These are phyloP conservation scores for Tuber umbilicatum DNA, from an alignment of 495 filamentous ascomycete species.

Conservation along the genomic window DNA sequence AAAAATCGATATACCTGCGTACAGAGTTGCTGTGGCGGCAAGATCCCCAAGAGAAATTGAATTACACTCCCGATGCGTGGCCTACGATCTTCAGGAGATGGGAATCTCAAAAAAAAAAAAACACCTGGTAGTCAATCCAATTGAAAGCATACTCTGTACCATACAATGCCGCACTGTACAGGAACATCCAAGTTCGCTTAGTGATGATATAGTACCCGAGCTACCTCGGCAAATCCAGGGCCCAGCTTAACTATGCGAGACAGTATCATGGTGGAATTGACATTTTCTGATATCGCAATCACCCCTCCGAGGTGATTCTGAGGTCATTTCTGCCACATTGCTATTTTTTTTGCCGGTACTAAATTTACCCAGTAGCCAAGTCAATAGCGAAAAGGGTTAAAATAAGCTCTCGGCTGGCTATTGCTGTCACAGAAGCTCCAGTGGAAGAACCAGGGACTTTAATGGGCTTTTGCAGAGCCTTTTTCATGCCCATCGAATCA, in stretches of 20 bases:
- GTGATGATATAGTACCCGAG: background rate
- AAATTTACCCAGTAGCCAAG: background rate
- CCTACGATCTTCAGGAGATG: background rate
- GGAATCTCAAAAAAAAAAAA: background rate
- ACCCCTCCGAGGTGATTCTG: background rate
- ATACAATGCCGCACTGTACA: background rate
- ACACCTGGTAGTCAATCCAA: background rate
- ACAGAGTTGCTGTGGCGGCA: background rate
- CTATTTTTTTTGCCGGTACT: constrained; percentile 1
- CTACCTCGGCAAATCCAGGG: background rate
- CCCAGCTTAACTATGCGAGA: background rate
- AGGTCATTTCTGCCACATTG: background rate
- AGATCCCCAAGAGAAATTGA: background rate
- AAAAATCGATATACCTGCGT: background rate
- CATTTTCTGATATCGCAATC: background rate
- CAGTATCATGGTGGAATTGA: background rate
- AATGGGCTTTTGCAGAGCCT: background rate
- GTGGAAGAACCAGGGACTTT: background rate
- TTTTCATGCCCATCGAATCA: background rate
- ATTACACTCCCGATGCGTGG: background rate
- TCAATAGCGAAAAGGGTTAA: background rate
- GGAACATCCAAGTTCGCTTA: too few relatives aligned
- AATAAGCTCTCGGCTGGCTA: background rate
- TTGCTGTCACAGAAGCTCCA: background rate
- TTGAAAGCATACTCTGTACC: background rate